Evolutionary conservation across 2,329 filamentous ascomycete genomes (phyloP).

Genomic region (Alternaria metachromatica): DNA sequence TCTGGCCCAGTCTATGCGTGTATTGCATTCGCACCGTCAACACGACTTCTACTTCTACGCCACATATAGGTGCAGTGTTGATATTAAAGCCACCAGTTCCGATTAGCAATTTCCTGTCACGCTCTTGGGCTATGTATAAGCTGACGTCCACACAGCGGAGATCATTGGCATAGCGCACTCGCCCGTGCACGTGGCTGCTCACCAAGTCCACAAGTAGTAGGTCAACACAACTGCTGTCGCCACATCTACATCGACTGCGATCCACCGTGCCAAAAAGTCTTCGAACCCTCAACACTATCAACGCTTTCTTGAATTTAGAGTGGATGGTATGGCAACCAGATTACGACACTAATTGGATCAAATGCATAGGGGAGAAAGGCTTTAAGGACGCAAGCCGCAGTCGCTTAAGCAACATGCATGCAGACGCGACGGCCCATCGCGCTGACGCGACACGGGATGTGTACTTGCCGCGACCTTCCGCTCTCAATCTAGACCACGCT

Average conservation of each 20-base stretch:
- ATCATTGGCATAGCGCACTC: not conserved
- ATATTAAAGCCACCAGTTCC: not conserved
- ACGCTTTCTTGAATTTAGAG: accelerated
- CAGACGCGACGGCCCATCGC: not conserved
- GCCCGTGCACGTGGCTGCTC: not conserved
- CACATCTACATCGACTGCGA: not conserved
- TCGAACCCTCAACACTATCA: accelerated
- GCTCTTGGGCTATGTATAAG: not conserved
- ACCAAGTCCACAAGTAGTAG: not conserved
- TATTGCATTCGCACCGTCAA: not conserved
- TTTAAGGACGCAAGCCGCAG: not conserved
- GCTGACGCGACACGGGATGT: constrained; percentile 1
- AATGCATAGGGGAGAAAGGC: too few relatives aligned
- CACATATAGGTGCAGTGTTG: not conserved
- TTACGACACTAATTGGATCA: not conserved
- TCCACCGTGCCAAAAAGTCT: not conserved
- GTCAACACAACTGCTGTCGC: not conserved
- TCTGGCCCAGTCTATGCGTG: not conserved
- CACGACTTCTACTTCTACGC: not conserved
- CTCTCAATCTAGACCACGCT: not conserved
- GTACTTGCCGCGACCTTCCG: not conserved
- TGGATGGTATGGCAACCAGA: accelerated
- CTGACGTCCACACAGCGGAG: not conserved
- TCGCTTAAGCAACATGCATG: constrained; percentile 1
- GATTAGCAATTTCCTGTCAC: not conserved